phyloP scores from a whole-genome alignment of 169 alveolate genomes.

The Cryptosporidium ubiquitum region DNA sequence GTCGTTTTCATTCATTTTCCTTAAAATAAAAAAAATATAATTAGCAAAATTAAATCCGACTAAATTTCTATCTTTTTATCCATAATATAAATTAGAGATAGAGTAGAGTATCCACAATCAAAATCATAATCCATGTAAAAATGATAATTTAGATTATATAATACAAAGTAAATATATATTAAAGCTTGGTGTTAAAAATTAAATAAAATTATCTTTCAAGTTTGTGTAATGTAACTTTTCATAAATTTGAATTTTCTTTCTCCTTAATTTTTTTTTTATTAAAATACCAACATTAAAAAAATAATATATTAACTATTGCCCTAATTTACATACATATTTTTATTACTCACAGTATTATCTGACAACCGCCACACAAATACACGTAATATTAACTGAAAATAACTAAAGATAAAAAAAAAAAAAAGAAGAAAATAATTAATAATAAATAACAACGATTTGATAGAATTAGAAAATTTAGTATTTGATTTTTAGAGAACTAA shows the following conservation, averaged over 20 bases:
- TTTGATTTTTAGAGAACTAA: background rate
- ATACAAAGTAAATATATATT: no score
- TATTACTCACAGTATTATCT: background rate
- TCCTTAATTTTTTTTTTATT: background rate
- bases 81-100: background rate
- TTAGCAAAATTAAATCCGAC: background rate
- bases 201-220: background rate
- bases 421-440: no score
- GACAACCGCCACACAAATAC: conserved; percentile 14
- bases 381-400: background rate
- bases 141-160: no score
- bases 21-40: background rate
- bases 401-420: no score
- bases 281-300: background rate
- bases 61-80: background rate
- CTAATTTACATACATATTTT: background rate
- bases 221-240: background rate
- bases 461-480: background rate
- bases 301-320: background rate
- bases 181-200: no score
- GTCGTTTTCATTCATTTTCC: background rate
- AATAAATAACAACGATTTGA: background rate
- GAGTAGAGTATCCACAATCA: background rate
- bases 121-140: background rate
- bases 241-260: background rate